phyloP scores from a whole-genome alignment of 2,329 filamentous ascomycete species.

The Aspergillus clavatus region DNA sequence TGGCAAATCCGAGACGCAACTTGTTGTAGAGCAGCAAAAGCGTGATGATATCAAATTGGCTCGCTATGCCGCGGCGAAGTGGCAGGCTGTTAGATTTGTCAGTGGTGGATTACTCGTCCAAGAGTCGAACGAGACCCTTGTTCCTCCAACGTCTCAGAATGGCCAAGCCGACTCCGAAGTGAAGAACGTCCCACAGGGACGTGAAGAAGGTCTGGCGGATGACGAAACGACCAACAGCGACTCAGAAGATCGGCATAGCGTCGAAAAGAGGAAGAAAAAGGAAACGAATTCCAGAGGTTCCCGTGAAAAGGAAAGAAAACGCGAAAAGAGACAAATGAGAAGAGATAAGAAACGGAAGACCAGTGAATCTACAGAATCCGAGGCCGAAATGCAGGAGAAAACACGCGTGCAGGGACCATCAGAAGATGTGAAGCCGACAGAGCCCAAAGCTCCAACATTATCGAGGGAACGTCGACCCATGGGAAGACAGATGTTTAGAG shows the following conservation, averaged over 20 bases:
- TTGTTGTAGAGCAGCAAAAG: constrained; percentile 65
- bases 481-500: constrained; percentile 68
- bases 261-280: constrained; percentile 15
- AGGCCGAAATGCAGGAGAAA: constrained; percentile 5
- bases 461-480: constrained; percentile 46
- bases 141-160: constrained; percentile 36
- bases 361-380: constrained; percentile 29
- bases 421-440: constrained; percentile 41
- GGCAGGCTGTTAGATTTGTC: constrained; percentile 80
- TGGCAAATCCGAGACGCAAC: constrained; percentile 70
- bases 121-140: constrained; percentile 46
- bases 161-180: constrained; percentile 31
- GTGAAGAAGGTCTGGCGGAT: neutral
- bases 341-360: constrained; percentile 34
- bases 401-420: neutral
- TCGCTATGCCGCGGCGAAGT: constrained; percentile 68
- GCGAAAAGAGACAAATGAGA: constrained; percentile 28
- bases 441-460: constrained; percentile 43
- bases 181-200: neutral
- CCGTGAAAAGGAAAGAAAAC: constrained; percentile 18
- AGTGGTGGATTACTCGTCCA: constrained; percentile 69
- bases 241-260: neutral
- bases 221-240: neutral
- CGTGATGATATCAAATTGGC: constrained; percentile 67
- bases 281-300: constrained; percentile 19